These are phyloP conservation scores for Eucalyptus pumila DNA, from an alignment of 345 rosid species.

Conservation along the genomic window DNA sequence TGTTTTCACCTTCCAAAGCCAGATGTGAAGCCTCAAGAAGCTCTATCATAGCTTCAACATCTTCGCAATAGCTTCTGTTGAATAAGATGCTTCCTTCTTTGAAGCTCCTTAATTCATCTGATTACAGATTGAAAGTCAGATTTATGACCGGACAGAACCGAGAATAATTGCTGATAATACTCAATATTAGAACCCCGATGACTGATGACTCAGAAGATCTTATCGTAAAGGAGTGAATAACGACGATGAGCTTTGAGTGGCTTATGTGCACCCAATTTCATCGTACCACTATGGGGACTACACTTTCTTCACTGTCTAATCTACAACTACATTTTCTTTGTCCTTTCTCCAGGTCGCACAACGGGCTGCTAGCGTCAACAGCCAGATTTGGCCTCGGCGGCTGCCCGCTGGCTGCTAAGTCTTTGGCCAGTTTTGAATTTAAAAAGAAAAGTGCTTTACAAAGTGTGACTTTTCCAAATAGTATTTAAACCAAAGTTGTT, in stretches of 20 bases:
- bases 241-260: not conserved
- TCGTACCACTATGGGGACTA: not conserved
- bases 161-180: not conserved
- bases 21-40: constrained; percentile 36
- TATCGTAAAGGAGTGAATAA: not conserved
- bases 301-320: not conserved
- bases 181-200: not conserved
- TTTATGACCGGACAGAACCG: not conserved
- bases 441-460: too few species aligned
- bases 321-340: not conserved
- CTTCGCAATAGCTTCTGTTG: not conserved
- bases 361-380: too few species aligned
- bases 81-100: constrained; percentile 3
- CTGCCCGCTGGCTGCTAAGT: too few species aligned
- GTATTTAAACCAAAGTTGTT: too few species aligned
- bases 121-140: not conserved
- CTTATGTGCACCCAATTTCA: not conserved
- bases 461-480: too few species aligned
- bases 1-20: constrained; percentile 14
- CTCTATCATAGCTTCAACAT: constrained; percentile 17
- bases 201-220: too few species aligned
- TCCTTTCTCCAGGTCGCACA: not conserved
- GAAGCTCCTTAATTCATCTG: constrained; percentile 19
- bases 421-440: too few species aligned
- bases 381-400: too few species aligned